A percentile compares a stretch with the other conserved stretches of the same genome.
Conservation (phyloP, 2,329 filamentous ascomycete genomes). For the Neospermospora avenae region DNA sequence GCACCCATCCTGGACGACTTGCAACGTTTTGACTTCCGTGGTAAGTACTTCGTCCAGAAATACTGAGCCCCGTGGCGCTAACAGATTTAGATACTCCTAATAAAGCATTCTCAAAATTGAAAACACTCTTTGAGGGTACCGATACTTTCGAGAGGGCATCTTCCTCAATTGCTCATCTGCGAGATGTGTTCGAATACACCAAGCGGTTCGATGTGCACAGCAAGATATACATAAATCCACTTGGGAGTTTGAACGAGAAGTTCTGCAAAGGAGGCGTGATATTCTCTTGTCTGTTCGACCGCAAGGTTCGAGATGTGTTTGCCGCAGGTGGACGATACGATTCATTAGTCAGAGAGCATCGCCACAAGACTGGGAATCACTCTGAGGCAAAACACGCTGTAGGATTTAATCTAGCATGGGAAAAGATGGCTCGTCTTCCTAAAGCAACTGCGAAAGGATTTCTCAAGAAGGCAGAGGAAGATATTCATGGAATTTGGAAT, state of each 20-base stretch:
- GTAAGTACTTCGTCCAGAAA: slow-evolving; percentile 40
- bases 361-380: slow-evolving; percentile 62
- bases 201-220: slow-evolving; percentile 71
- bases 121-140: slow-evolving; percentile 57
- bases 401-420: slow-evolving; percentile 88
- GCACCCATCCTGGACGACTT: slow-evolving; percentile 90
- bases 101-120: slow-evolving; percentile 56
- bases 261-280: slow-evolving; percentile 85
- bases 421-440: slow-evolving; percentile 59
- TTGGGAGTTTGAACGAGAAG: slow-evolving; percentile 85
- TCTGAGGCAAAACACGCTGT: slow-evolving; percentile 75
- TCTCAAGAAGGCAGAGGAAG: slow-evolving; percentile 67
- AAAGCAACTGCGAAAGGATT: slow-evolving; percentile 51
- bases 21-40: slow-evolving; percentile 85
- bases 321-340: slow-evolving; percentile 95
- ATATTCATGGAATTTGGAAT: slow-evolving; percentile 56
- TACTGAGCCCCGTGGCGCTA: not conserved
- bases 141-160: slow-evolving; percentile 73
- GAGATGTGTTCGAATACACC: slow-evolving; percentile 72
- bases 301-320: slow-evolving; percentile 79
- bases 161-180: slow-evolving; percentile 74
- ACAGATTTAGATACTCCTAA: slow-evolving; percentile 47
- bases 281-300: slow-evolving; percentile 88
- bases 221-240: slow-evolving; percentile 79
- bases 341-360: slow-evolving; percentile 78